Conservation (phyloP, 2,329 filamentous ascomycete species). For the Epichloe uncinata region DNA sequence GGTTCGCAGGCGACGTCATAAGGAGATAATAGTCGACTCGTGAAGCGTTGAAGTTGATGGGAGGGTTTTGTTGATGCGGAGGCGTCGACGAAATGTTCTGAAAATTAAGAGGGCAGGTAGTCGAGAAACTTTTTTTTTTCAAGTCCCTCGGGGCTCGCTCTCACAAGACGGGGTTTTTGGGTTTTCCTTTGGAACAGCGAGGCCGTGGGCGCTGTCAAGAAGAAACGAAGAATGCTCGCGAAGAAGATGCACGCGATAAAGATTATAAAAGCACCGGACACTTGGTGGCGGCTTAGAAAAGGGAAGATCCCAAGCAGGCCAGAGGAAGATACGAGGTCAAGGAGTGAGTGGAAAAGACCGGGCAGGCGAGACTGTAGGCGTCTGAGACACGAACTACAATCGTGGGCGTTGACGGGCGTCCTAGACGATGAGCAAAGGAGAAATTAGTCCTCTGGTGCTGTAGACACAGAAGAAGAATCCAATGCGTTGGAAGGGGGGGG, state of each 20-base stretch:
- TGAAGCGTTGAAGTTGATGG: neutral
- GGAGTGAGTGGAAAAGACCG: conserved; percentile 19
- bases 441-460: conserved; percentile 17
- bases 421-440: conserved; percentile 13
- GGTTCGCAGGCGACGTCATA: conserved; percentile 49
- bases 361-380: conserved; percentile 8
- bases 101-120: conserved; percentile 5
- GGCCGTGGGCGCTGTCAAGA: neutral
- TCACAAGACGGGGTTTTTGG: conserved; percentile 1
- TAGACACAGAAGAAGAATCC: conserved; percentile 20
- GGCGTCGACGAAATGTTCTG: neutral
- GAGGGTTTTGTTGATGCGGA: neutral
- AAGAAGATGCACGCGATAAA: conserved; percentile 5
- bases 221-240: conserved; percentile 5
- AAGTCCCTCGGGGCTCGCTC: conserved; percentile 2
- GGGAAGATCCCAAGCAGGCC: conserved; percentile 9
- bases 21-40: conserved; percentile 13
- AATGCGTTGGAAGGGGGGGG: conserved; percentile 19
- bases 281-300: conserved; percentile 13
- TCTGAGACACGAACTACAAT: conserved; percentile 20
- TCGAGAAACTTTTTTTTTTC: neutral
- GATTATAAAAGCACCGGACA: conserved; percentile 5
- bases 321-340: conserved; percentile 13
- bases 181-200: neutral
- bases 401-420: conserved; percentile 15